Base-by-base conservation (phyloP, 192 early-diverging fungal genomes). In the Fimicolochytrium jonesii region DNA sequence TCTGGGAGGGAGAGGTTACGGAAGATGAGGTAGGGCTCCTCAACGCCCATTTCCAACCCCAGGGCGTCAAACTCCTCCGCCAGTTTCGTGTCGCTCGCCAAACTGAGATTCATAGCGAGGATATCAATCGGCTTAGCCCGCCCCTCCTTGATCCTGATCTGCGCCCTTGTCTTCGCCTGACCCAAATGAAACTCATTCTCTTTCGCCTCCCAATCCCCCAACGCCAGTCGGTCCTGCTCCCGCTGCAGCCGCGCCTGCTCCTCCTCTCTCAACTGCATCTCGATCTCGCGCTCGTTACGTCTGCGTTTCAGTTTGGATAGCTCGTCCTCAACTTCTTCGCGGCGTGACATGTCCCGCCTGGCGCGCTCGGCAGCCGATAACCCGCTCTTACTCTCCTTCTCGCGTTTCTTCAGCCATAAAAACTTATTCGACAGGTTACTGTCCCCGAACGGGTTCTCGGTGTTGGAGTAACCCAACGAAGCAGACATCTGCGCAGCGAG, bases 161-260 rank as follows among this genome's bases (percentile, higher is more conserved):
- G 90, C 0, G 96, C 95, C 11, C 94, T 77, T 33, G 74, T 73
- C 64, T 96, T 95, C 1, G 92, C 92, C 75, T 97, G 94, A 62
- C 87, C 69, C 59, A 94, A 70, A 72, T 95, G 90, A 61, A 99
- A 99, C 69, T 89, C 88, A 61, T 94, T 93, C 56, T 99, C 95
- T 31, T 88, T 83, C 0, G 83, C 78, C 70, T 93, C 88, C 94
- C 94, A 98, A 68, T 98, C 95, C n/a, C 94, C 95, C 59, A 96
- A 78, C 41, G 88, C 87, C 18, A 86, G 88, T 45, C 84, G 79
- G 67, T 98, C 95, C 35, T 87, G 78, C 53, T 95, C 93, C 1
- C 94, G 75, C 55, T 92, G 88, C 65, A 86, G 71, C 26, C 88
- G 79, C 17, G 54, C 56, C 57, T 70, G 50, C 37, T 95, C 93